Conservation (phyloP, 495 filamentous ascomycete species). For the Tuber magnatum region DNA sequence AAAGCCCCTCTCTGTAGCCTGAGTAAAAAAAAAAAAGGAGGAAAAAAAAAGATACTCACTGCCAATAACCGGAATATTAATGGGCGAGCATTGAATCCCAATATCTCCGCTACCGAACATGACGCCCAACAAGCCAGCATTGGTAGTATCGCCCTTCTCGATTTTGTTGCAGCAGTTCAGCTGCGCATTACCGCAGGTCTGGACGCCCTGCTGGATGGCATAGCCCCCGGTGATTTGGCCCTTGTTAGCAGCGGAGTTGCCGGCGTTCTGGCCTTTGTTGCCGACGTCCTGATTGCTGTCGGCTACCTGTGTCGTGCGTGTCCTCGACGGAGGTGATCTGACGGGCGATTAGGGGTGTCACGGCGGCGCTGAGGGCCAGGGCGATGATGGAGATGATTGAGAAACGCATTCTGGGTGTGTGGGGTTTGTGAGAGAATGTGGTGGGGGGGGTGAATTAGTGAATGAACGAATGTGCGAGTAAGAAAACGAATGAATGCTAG, state of each 20-base stretch:
- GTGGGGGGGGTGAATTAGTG: not conserved
- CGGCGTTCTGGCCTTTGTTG: slow-evolving; percentile 30
- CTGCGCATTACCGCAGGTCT: slow-evolving; percentile 33
- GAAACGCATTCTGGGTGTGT: too few relatives aligned
- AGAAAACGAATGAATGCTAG: slow-evolving; percentile 1
- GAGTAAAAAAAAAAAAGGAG: not conserved
- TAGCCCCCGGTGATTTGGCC: slow-evolving; percentile 27
- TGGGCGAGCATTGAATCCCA: slow-evolving; percentile 27
- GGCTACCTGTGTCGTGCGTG: slow-evolving; percentile 12
- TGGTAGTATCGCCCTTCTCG: slow-evolving; percentile 33
- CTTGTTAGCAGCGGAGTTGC: slow-evolving; percentile 27
- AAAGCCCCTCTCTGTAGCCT: not conserved
- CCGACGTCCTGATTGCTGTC: slow-evolving; percentile 34
- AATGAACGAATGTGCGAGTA: not conserved
- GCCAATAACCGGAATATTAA: slow-evolving; percentile 22
- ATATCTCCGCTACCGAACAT: slow-evolving; percentile 28
- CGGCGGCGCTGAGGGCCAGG: slow-evolving; percentile 16
- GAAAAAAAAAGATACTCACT: slow-evolving; percentile 8
- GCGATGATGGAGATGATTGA: slow-evolving; percentile 17
- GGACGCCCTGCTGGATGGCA: slow-evolving; percentile 29
- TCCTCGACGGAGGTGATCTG: slow-evolving; percentile 14
- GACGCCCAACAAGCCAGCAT: slow-evolving; percentile 17
- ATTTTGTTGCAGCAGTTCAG: slow-evolving; percentile 36
- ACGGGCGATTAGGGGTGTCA: slow-evolving; percentile 15
- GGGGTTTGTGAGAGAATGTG: not conserved